These are phyloP conservation scores for Fusarium torreyae DNA, from an alignment of 2,329 filamentous ascomycete species.

Conservation along the genomic window DNA sequence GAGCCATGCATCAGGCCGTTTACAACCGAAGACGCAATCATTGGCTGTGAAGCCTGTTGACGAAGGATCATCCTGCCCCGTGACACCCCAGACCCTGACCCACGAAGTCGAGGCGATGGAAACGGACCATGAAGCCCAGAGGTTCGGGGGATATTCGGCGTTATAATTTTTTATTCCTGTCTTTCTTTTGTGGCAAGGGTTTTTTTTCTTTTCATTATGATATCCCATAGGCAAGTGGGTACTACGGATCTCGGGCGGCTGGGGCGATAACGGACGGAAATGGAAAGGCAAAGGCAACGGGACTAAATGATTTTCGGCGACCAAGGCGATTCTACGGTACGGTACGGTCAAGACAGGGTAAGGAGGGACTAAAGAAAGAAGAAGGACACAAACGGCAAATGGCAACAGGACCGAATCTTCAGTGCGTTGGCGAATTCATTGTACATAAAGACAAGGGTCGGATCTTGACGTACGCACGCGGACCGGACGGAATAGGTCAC, in stretches of 20 bases:
- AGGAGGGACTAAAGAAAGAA: conserved; percentile 23
- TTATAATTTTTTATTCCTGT: conserved; percentile 39
- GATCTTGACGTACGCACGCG: conserved; percentile 25
- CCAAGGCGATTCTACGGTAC: conserved; percentile 38
- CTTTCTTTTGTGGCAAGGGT: conserved; percentile 45
- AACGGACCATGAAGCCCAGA: conserved; percentile 32
- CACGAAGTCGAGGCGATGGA: conserved; percentile 31
- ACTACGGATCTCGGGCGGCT: conserved; percentile 41
- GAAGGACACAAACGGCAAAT: conserved; percentile 40
- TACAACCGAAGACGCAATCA: conserved; percentile 19
- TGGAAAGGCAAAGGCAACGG: conserved; percentile 37
- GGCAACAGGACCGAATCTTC: conserved; percentile 44
- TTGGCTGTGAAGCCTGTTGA: conserved; percentile 28
- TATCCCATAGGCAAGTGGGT: conserved; percentile 50
- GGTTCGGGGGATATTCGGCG: conserved; percentile 45
- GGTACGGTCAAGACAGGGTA: conserved; percentile 28
- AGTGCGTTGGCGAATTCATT: conserved; percentile 39
- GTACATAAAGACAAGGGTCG: conserved; percentile 39
- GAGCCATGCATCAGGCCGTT: conserved; percentile 16
- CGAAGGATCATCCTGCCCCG: conserved; percentile 34
- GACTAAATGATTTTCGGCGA: conserved; percentile 41
- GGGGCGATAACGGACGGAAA: conserved; percentile 44
- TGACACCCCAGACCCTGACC: conserved; percentile 36
- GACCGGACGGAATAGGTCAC: conserved; percentile 26
- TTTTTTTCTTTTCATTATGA: conserved; percentile 46